Evolutionary conservation across 2,329 filamentous ascomycete species (phyloP), one percentile per base, ranked within the genome.

Genomic region (Colletotrichum sp.): DNA sequence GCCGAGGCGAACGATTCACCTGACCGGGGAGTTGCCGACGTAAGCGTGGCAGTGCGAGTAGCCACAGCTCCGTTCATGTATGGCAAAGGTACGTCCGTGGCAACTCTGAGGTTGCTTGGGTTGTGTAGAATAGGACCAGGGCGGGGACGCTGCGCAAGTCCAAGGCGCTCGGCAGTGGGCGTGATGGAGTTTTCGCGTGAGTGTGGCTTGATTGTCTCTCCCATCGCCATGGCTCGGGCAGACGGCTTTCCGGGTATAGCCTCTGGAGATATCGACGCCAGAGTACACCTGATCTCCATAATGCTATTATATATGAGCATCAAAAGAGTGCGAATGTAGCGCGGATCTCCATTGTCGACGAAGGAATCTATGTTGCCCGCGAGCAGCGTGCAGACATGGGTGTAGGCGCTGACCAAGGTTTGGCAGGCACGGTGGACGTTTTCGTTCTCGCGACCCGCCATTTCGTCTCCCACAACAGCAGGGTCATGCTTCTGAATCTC

Each of bases 1-100:
- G 88, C 87, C 0, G 93, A 92, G 3, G 88, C 89, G 82, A 97
- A 98, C 0, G 95, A 95, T 80, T 98, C 95, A 59, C 93, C 94
- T 9, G 95, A 98, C 28, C 95, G 92, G 62, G 95, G 95, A 1
- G 95, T 98, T n/a, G 89, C 90, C 78, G 86, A 92, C 71, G 83
- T 90, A 83, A 89, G 86, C 5, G 88, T 89, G 3, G 89, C 88
- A 32, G 89, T 89, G 26, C 91, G 88, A 16, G 86, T 81, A 28
- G 79, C 81, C 9, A 26, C 65, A 8, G 30, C 28, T n/a, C 69
- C 73, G 75, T 90, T 90, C 70, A 89, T 81, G 67, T 88, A 90
- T 1, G 88, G 85, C 36, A 85, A 80, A 30, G 86, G 83, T 9
- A 90, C 87, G 77, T 92, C 90, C 1, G 90, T 93, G 24, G 90